A percentile compares a stretch with the other conserved stretches of the same genome.
Evolutionary conservation across 805 yeast species (phyloP).

Genomic region (Metschnikowia sp.): DNA sequence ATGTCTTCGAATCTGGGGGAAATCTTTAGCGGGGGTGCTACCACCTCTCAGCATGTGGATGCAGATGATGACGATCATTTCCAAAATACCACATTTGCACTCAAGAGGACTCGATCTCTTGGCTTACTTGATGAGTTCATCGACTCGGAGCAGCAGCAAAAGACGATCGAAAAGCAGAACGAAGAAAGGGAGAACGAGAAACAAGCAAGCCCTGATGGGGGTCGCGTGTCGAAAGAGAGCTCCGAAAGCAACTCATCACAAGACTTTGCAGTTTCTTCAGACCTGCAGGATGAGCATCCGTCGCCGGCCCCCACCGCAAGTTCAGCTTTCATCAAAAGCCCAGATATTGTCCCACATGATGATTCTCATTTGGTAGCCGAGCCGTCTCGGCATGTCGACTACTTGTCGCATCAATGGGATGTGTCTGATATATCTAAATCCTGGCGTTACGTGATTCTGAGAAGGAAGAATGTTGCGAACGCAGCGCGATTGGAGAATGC

Average conservation of each 20-base stretch:
- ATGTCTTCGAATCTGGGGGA: conserved; percentile 18
- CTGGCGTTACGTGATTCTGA: conserved; percentile 87
- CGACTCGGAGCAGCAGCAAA: conserved; percentile 33
- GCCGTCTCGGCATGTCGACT: conserved; percentile 91
- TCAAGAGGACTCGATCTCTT: conserved; percentile 79
- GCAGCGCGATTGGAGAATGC: conserved; percentile 51
- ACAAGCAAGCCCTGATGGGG: background rate
- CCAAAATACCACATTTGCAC: conserved; percentile 62
- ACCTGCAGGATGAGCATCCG: conserved; percentile 8
- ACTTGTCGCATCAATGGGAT: conserved; percentile 93
- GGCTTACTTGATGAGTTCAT: conserved; percentile 74
- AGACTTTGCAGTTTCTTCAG: conserved; percentile 6
- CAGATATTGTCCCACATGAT: conserved; percentile 62
- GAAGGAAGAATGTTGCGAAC: conserved; percentile 77
- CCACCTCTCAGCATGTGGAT: conserved; percentile 63
- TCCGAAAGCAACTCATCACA: background rate
- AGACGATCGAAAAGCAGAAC: conserved; percentile 13
- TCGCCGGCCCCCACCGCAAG: conserved; percentile 9
- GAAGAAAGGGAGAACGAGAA: conserved; percentile 10
- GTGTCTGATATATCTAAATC: conserved; percentile 89
- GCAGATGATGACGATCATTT: conserved; percentile 72
- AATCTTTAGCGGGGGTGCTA: conserved; percentile 54
- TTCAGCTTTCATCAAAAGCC: conserved; percentile 21
- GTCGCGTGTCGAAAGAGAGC: background rate
- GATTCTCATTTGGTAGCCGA: conserved; percentile 76